phyloP scores from a whole-genome alignment of 176 grass and related monocot genomes.

The Neostapfia colusana region DNA sequence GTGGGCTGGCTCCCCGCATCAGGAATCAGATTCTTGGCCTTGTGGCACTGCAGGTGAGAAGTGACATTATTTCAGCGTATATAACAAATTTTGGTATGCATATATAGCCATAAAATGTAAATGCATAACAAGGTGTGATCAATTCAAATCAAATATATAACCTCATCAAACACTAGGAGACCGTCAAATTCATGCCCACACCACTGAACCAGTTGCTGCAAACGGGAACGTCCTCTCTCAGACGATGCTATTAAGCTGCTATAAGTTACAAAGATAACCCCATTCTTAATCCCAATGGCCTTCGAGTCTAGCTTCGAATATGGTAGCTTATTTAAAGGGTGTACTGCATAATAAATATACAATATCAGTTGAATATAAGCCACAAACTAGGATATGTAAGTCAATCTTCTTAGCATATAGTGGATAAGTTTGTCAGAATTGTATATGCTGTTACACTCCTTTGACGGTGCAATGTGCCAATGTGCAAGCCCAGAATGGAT shows the following conservation, averaged over 20 bases:
- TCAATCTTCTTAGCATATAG: slow-evolving; percentile 30
- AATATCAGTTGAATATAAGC: slow-evolving; percentile 33
- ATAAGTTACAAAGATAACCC: slow-evolving; percentile 96
- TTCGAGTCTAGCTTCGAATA: slow-evolving; percentile 99
- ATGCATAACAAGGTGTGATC: neutral
- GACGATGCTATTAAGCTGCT: slow-evolving; percentile 98
- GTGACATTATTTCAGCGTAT: slow-evolving; percentile 29
- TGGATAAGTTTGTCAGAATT: slow-evolving; percentile 15
- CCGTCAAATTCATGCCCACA: slow-evolving; percentile 88
- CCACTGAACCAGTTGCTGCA: slow-evolving; percentile 97
- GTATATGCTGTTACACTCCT: slow-evolving; percentile 1
- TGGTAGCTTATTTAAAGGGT: slow-evolving; percentile 96
- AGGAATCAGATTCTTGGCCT: slow-evolving; percentile 98
- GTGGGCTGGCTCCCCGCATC: slow-evolving; percentile 90
- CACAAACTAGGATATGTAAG: slow-evolving; percentile 20
- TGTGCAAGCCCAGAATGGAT: neutral
- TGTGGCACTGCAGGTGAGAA: slow-evolving; percentile 79
- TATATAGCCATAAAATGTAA: slow-evolving; percentile 25
- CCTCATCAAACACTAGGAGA: slow-evolving; percentile 96
- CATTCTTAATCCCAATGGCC: slow-evolving; percentile 90
- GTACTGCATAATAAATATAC: slow-evolving; percentile 74
- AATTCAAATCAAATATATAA: slow-evolving; percentile 43
- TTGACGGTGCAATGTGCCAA: slow-evolving; percentile 6
- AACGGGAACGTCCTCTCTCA: slow-evolving; percentile 91
- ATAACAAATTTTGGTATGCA: slow-evolving; percentile 15